Base-by-base conservation (phyloP, 2,329 filamentous ascomycete genomes). In the Claviceps spartinae region DNA sequence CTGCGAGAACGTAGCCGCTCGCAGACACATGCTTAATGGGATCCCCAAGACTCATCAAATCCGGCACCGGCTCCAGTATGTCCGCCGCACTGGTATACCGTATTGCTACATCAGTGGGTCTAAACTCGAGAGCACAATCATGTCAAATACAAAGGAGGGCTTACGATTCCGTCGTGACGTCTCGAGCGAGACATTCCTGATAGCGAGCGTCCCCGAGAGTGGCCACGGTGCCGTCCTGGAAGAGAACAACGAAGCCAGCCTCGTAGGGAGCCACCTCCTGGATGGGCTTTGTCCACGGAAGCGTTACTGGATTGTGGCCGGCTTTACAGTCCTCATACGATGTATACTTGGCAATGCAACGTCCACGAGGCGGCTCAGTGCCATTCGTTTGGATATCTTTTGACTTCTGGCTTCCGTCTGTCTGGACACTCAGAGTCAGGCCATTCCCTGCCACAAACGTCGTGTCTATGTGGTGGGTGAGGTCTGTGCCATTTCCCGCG, bases 151-250 rank as follows among this genome's bases (percentile, higher is more conserved):
- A 30, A 11, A 5, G 20, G 16, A 43, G 8, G n/a, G 51, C 62
- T 55, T 58, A 75, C 68, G 59, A 66, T 5, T 67, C 61, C 3
- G 62, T 57, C 6, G 66, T 63, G 4, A 70, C 60, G 2, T 73
- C 66, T 18, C 82, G 72, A 5, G 77, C 81, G 0, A 86, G 72
- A 52, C 76, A 79, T 38, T 72, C 67, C 30, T 68, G 64, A 57
- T 79, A 83, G 16, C 82, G 74, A 47, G 72, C 65, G 57, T 86
- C 82, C 7, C 82, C 82, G 62, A 74, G 70, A 0, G 75, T 76
- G 56, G 67, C 72, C 26, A 79, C 74, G 1, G 63, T 60, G n/a
- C 71, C 72, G 11, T 69, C 60, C 1, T 67, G 52, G 2, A 71
- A 63, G 6, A 79, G 63, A 14, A 73, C 68, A 4, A 69, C 66